Evolutionary conservation across 179 eudicot genomes (phyloP).

Genomic region (Spergularia azorica): DNA sequence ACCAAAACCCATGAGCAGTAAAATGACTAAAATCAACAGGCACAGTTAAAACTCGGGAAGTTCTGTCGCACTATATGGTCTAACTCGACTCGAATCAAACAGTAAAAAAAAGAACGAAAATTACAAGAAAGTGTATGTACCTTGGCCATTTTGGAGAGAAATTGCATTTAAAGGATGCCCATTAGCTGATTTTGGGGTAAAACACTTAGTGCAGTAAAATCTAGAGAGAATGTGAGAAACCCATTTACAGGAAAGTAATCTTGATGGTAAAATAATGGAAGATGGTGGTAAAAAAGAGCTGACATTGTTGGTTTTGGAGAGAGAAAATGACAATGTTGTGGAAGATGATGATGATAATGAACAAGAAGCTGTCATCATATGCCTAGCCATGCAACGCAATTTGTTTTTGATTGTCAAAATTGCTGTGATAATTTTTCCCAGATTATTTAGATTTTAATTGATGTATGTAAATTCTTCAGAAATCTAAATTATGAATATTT

Average conservation of each 20-base stretch:
- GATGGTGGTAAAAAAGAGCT: slow-evolving; percentile 26
- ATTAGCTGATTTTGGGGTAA: slow-evolving; percentile 58
- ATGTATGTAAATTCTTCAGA: too few species aligned
- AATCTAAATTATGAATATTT: too few species aligned
- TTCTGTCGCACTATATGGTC: too few species aligned
- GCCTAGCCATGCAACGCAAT: slow-evolving; percentile 46
- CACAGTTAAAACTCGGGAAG: too few species aligned
- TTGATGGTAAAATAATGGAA: slow-evolving; percentile 31
- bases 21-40: too few species aligned
- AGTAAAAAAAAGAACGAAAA: background rate
- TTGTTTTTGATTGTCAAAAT: background rate
- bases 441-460: background rate
- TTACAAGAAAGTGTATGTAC: background rate
- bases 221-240: slow-evolving; percentile 48
- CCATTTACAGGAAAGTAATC: slow-evolving; percentile 45
- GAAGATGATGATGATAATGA: slow-evolving; percentile 43
- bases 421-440: background rate
- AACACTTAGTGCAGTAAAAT: slow-evolving; percentile 38
- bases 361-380: slow-evolving; percentile 43
- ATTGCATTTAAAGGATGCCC: slow-evolving; percentile 65
- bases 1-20: too few species aligned
- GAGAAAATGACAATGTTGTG: slow-evolving; percentile 20
- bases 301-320: slow-evolving; percentile 32
- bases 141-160: slow-evolving; percentile 58
- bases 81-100: background rate